Evolutionary conservation across 2,329 filamentous ascomycete genomes (phyloP), one percentile per base, ranked within the genome.

Genomic region (Fusarium decemcellulare): DNA sequence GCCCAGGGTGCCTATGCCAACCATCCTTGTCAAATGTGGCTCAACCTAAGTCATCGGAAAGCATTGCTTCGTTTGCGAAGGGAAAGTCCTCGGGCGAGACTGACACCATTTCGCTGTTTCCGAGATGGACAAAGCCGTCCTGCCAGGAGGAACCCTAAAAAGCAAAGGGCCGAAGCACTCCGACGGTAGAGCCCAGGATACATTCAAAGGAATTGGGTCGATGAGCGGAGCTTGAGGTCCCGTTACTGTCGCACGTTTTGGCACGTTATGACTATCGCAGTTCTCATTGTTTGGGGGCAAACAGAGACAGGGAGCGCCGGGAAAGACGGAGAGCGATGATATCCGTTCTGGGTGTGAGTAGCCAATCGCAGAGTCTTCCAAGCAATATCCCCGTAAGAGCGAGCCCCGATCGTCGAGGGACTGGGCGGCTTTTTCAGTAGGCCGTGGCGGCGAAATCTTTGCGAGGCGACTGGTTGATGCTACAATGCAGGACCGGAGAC

Each of bases 311-410:
- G 60, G 59, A 59, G 37, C 37, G 23, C 61, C 70, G 72, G 70
- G 53, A 61, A 63, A 40, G 48, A 62, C 62, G 72, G 70, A 72
- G 69, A 52, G 63, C 54, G 46, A 68, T 16, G 55, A 67, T 61
- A 72, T 58, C 57, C 61, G 55, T n/a, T 34, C 43, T 44, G 48
- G 36, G 14, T 37, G 29, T 9, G 39, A 39, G 40, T 36, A 15
- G 18, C 72, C 72, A 74, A 74, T 74, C 14, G 14, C 47, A 64
- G 48, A 27, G 18, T 40, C 36, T 64, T 30, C 63, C 64, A 66
- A 63, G 65, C 65, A 71, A 66, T 70, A 46, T 48, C 48, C 48
- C 39, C 59, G 53, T 66, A 69, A 65, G 63, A 65, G 61, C 48
- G 61, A 57, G 63, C 29, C 43, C 53, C 29, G 68, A 73, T 69